phyloP scores from a whole-genome alignment of 169 alveolate species.

The Plasmodium blacklocki region DNA sequence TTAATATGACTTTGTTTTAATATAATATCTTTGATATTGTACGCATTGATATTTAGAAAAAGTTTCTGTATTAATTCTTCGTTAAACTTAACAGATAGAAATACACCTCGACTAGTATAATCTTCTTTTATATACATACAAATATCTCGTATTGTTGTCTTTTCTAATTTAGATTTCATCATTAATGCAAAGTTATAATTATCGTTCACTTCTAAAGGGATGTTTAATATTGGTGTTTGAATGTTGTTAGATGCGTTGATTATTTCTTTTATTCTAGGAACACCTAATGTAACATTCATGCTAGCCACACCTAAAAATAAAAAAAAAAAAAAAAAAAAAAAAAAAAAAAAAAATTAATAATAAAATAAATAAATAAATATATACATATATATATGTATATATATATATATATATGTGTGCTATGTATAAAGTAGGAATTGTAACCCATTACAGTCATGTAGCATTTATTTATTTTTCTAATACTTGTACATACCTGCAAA shows the following conservation, averaged over 20 bases:
- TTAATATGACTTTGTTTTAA: conserved; percentile 84
- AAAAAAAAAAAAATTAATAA: background rate
- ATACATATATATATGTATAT: background rate
- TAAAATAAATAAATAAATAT: background rate
- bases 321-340: background rate
- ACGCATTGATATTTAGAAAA: conserved; percentile 90
- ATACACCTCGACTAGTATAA: conserved; percentile 92
- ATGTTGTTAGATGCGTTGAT: conserved; percentile 96
- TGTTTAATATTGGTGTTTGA: conserved; percentile 97
- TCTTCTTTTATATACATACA: conserved; percentile 92
- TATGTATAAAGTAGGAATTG: too few species aligned
- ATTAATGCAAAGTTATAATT: conserved; percentile 89
- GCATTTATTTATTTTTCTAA: background rate
- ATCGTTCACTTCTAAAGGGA: conserved; percentile 81
- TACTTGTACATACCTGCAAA: conserved; percentile 89
- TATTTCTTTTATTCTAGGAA: conserved; percentile 99
- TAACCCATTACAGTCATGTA: too few species aligned
- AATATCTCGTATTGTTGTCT: conserved; percentile 89
- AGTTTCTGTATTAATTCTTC: conserved; percentile 88
- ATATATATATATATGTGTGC: too few species aligned
- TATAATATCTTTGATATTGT: conserved; percentile 89
- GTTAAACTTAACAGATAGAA: conserved; percentile 90
- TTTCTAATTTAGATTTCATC: conserved; percentile 93
- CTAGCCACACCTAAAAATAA: conserved; percentile 93
- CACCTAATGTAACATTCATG: conserved; percentile 99